Percentiles rank a stretch among this genome's conserved stretches.
phyloP scores from a whole-genome alignment of 495 filamentous ascomycete genomes.

The Daldinia caldariorum region DNA sequence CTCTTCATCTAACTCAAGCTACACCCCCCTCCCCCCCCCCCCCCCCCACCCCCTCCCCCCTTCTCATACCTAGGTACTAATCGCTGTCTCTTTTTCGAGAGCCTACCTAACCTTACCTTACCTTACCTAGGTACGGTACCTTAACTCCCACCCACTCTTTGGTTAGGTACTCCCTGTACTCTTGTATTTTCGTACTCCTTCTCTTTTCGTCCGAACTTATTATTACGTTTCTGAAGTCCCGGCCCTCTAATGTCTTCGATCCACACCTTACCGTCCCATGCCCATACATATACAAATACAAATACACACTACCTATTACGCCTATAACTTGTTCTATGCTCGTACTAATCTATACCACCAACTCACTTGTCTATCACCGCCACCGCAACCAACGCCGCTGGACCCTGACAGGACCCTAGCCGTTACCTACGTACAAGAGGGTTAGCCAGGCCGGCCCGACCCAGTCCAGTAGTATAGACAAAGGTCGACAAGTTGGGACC shows the following conservation, averaged over 20 bases:
- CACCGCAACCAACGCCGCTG: constrained; percentile 12
- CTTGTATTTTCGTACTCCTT: constrained; percentile 26
- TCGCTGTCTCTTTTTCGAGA: constrained; percentile 1
- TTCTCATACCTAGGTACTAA: no score
- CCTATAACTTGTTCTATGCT: constrained; percentile 6
- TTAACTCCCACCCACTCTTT: constrained; percentile 13
- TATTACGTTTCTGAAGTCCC: constrained; percentile 19
- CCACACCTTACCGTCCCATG: constrained; percentile 32
- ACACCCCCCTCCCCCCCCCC: constrained; percentile 30
- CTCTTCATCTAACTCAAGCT: constrained; percentile 20
- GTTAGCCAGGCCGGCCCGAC: constrained; percentile 24
- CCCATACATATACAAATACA: constrained; percentile 1
- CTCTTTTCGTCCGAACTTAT: constrained; percentile 44
- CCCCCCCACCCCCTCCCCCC: constrained; percentile 19
- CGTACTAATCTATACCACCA: constrained; percentile 2
- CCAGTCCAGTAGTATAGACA: constrained; percentile 25
- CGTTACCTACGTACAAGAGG: constrained; percentile 22
- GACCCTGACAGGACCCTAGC: constrained; percentile 38
- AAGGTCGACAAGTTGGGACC: constrained; percentile 19
- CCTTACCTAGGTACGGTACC: constrained; percentile 16
- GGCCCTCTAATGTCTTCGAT: constrained; percentile 29
- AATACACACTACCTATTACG: constrained; percentile 1
- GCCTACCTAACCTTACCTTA: constrained; percentile 13
- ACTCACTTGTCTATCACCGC: neutral
- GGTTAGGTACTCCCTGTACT: constrained; percentile 23